A percentile compares a stretch with the other conserved stretches of the same genome.
phyloP scores from a whole-genome alignment of 1,284 basidiomycete species.

The Puccinia horiana region DNA sequence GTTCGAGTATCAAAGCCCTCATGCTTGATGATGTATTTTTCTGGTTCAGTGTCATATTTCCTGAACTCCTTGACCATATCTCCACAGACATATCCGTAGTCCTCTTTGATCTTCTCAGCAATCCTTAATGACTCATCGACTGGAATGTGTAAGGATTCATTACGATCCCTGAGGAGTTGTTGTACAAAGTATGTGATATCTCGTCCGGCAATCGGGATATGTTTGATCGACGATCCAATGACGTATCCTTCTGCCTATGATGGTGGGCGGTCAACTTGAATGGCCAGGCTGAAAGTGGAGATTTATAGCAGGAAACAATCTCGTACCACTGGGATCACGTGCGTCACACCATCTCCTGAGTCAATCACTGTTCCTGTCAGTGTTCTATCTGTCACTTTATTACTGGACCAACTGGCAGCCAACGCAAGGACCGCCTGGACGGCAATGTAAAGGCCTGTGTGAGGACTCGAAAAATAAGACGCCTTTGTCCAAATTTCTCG shows the following conservation, averaged over 20 bases:
- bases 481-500: not conserved
- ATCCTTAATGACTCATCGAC: conserved; percentile 94
- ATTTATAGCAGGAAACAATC: not conserved
- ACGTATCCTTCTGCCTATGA: conserved; percentile 86
- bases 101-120: conserved; percentile 94
- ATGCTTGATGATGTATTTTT: conserved; percentile 92
- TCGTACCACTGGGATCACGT: conserved; percentile 84
- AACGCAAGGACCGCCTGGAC: conserved; percentile 99
- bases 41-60: conserved; percentile 94
- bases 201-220: conserved; percentile 95
- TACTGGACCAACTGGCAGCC: conserved; percentile 95
- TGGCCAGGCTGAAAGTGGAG: not conserved
- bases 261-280: not conserved
- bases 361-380: conserved; percentile 96
- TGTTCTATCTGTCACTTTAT: conserved; percentile 85
- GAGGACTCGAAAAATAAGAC: not conserved
- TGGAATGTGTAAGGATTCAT: conserved; percentile 83
- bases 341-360: conserved; percentile 97
- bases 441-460: conserved; percentile 85
- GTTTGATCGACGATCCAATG: conserved; percentile 98
- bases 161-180: conserved; percentile 91
- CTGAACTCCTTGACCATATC: conserved; percentile 99
- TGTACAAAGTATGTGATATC: conserved; percentile 98
- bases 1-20: conserved; percentile 92
- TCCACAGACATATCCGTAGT: conserved; percentile 97